These are phyloP conservation scores for Alternaria sp. DNA, from an alignment of 2,329 filamentous ascomycete species.

Conservation along the genomic window DNA sequence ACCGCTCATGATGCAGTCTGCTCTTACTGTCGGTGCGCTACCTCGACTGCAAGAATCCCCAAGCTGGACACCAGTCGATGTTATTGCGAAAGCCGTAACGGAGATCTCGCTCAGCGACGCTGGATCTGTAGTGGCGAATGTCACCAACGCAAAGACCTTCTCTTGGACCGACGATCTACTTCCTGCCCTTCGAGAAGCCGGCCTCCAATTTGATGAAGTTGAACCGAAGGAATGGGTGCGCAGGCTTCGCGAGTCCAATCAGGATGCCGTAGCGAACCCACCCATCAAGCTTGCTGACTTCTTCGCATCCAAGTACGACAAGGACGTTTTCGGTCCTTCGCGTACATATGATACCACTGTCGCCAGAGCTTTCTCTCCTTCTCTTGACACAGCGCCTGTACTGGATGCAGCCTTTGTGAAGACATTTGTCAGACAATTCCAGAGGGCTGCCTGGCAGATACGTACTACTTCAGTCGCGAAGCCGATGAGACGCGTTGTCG, in stretches of 20 bases:
- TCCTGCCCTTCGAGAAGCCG: conserved; percentile 55
- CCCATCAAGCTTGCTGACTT: conserved; percentile 62
- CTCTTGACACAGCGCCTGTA: conserved; percentile 21
- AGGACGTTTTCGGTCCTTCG: conserved; percentile 14
- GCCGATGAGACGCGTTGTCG: conserved; percentile 31
- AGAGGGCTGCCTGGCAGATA: conserved; percentile 17
- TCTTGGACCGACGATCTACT: conserved; percentile 62
- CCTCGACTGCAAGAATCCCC: conserved; percentile 51
- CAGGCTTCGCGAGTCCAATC: conserved; percentile 52
- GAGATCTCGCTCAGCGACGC: conserved; percentile 32
- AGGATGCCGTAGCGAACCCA: conserved; percentile 58
- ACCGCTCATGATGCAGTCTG: conserved; percentile 57
- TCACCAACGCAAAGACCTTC: conserved; percentile 59
- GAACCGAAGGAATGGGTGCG: conserved; percentile 33
- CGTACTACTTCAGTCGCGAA: neutral
- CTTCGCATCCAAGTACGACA: conserved; percentile 60
- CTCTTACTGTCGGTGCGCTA: conserved; percentile 55
- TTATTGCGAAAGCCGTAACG: conserved; percentile 29
- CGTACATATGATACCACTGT: conserved; percentile 24
- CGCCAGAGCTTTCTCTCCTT: conserved; percentile 20
- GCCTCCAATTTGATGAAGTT: conserved; percentile 39
- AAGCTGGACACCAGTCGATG: conserved; percentile 43
- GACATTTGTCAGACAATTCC: conserved; percentile 31
- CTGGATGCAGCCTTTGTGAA: conserved; percentile 21
- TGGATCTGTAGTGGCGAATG: conserved; percentile 54